Percentiles rank a stretch among this genome's conserved stretches.
These are phyloP conservation scores for Dioszegia hungarica DNA, from an alignment of 768 basidiomycete species.

Conservation along the genomic window DNA sequence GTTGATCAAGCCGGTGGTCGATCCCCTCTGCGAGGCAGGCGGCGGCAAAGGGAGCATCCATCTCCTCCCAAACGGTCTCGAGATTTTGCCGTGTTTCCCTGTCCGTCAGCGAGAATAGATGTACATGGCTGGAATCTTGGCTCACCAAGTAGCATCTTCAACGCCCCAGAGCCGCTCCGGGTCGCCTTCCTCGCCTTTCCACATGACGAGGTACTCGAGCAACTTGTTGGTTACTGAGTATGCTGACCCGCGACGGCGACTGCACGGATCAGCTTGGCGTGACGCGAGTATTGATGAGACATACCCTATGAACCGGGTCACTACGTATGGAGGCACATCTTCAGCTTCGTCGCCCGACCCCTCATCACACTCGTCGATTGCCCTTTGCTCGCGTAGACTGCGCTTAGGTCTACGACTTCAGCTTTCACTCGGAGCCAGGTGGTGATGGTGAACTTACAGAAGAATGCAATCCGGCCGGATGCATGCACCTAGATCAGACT, in stretches of 20 bases:
- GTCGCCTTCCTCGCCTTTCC: not conserved
- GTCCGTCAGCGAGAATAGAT: not conserved
- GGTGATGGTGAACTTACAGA: not conserved
- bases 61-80: not conserved
- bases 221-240: not conserved
- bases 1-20: not conserved
- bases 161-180: not conserved
- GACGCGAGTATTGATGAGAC: not conserved
- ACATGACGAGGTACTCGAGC: slow-evolving; percentile 1
- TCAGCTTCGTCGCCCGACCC: not conserved
- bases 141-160: slow-evolving; percentile 4
- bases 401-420: not conserved
- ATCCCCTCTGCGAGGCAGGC: not conserved
- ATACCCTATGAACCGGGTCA: slow-evolving; percentile 4
- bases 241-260: not conserved
- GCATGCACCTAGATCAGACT: not conserved
- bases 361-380: too few species aligned
- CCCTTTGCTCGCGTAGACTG: too few species aligned
- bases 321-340: not conserved
- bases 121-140: not conserved
- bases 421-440: not conserved
- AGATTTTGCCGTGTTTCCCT: not conserved
- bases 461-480: slow-evolving; percentile 6
- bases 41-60: not conserved
- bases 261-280: not conserved